Evolutionary conservation across 371 early-diverging fungal species (phyloP).

Genomic region (Mucor ambiguus): DNA sequence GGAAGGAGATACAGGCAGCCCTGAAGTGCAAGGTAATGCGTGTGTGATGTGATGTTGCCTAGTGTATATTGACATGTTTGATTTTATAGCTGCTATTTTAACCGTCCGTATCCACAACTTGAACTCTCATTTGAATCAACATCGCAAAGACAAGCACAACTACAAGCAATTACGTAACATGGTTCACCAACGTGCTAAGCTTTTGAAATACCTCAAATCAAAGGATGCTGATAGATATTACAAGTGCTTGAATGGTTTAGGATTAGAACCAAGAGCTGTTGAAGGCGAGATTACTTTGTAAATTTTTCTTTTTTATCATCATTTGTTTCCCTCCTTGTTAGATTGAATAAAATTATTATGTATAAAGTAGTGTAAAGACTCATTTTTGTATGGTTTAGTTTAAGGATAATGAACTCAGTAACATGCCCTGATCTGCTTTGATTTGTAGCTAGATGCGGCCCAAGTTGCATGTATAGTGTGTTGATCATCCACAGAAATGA

Average conservation of each 20-base stretch:
- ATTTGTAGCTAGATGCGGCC: too few relatives aligned
- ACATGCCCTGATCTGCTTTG: too few relatives aligned
- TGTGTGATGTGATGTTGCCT: too few relatives aligned
- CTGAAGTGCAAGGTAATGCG: slow-evolving; percentile 90
- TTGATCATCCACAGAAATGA: too few relatives aligned
- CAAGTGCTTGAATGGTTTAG: slow-evolving; percentile 69
- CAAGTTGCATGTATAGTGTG: too few relatives aligned
- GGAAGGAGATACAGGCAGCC: slow-evolving; percentile 87
- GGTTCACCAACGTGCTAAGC: slow-evolving; percentile 80
- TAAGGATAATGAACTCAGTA: too few relatives aligned
- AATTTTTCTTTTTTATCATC: background rate
- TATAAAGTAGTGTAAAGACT: too few relatives aligned
- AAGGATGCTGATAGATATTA: slow-evolving; percentile 73
- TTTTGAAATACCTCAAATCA: slow-evolving; percentile 89
- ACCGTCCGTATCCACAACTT: slow-evolving; percentile 91
- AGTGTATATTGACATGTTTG: background rate
- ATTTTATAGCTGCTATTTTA: slow-evolving; percentile 78
- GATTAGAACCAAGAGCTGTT: slow-evolving; percentile 70
- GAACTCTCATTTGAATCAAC: slow-evolving; percentile 72
- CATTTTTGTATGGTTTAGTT: too few relatives aligned
- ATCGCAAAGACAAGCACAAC: slow-evolving; percentile 88
- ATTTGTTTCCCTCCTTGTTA: background rate
- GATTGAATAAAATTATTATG: slow-evolving; percentile 1
- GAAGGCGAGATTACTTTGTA: slow-evolving; percentile 71
- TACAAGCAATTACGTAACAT: slow-evolving; percentile 78